A percentile compares a stretch with the other conserved stretches of the same genome.
Conservation (phyloP, 1,284 basidiomycete species). For the Phlebopus sp. region DNA sequence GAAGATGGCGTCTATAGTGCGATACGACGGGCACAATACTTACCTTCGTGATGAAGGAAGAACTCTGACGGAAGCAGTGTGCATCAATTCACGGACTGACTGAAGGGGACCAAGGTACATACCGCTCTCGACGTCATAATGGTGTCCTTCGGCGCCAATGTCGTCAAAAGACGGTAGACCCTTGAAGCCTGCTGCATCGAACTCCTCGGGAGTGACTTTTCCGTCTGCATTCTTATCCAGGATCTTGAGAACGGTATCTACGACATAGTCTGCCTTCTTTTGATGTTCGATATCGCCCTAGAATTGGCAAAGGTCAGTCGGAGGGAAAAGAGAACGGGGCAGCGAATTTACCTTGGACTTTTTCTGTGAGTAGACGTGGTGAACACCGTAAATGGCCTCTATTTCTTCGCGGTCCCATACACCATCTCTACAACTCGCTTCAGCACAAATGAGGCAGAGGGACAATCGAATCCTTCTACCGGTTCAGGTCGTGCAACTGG, state of each 20-base stretch:
- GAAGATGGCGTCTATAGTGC: neutral
- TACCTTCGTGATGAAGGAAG: slow-evolving; percentile 93
- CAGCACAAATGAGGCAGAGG: neutral
- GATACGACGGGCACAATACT: slow-evolving; percentile 7
- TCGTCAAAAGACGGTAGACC: slow-evolving; percentile 86
- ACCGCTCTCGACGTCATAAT: slow-evolving; percentile 90
- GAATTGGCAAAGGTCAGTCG: neutral
- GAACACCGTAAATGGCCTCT: slow-evolving; percentile 91
- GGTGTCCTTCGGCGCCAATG: slow-evolving; percentile 88
- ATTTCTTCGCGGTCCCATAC: slow-evolving; percentile 80
- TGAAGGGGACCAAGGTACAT: slow-evolving; percentile 22
- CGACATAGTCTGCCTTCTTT: slow-evolving; percentile 82
- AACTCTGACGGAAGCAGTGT: slow-evolving; percentile 51
- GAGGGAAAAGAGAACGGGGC: neutral
- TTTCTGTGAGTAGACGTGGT: slow-evolving; percentile 90
- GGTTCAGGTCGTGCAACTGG: slow-evolving; percentile 88
- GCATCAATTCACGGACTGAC: neutral
- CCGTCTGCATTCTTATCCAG: slow-evolving; percentile 84
- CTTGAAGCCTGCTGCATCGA: slow-evolving; percentile 73
- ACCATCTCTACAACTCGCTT: slow-evolving; percentile 49
- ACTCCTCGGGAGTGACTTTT: slow-evolving; percentile 76
- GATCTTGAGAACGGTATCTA: slow-evolving; percentile 67
- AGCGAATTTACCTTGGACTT: slow-evolving; percentile 61
- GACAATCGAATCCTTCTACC: slow-evolving; percentile 40
- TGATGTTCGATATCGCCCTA: slow-evolving; percentile 79